Conservation (phyloP, 2,329 filamentous ascomycete genomes). For the Aspergillus brasiliensis region DNA sequence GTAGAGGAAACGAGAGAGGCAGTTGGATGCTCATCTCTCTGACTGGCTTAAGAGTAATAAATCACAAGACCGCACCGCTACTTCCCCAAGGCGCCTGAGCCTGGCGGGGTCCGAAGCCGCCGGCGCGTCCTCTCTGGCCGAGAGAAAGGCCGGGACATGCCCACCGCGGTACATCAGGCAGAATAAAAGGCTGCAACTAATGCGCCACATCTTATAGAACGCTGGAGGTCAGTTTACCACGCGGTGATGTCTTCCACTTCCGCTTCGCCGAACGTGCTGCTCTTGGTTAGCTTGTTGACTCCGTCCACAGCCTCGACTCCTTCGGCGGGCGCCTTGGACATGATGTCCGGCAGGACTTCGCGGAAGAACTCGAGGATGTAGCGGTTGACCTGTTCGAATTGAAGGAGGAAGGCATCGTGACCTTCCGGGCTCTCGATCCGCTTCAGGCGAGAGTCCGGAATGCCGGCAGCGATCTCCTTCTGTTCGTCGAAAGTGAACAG, state of each 20-base stretch:
- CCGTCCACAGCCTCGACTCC: conserved; percentile 53
- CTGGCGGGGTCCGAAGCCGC: conserved; percentile 14
- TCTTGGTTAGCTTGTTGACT: conserved; percentile 71
- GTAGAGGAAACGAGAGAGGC: conserved; percentile 39
- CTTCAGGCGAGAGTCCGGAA: conserved; percentile 75
- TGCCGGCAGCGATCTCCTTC: conserved; percentile 80
- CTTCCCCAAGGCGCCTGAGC: conserved; percentile 27
- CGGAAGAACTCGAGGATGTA: conserved; percentile 83
- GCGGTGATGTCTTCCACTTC: conserved; percentile 96
- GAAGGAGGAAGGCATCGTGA: conserved; percentile 92
- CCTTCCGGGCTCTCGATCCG: conserved; percentile 93
- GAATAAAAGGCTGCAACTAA: conserved; percentile 27
- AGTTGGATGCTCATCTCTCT: conserved; percentile 46
- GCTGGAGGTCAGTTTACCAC: conserved; percentile 61
- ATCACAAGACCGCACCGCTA: conserved; percentile 36
- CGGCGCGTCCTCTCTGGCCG: conserved; percentile 22
- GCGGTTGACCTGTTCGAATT: conserved; percentile 95
- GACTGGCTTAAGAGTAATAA: conserved; percentile 40
- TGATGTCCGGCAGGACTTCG: conserved; percentile 83
- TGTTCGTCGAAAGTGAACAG: conserved; percentile 98
- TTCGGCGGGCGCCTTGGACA: conserved; percentile 62
- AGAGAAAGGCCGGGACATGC: conserved; percentile 15
- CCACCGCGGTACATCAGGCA: conserved; percentile 13
- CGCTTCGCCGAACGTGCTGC: conserved; percentile 89
- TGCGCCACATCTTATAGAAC: conserved; percentile 29